Evolutionary conservation across 192 early-diverging fungal genomes (phyloP), one percentile per base, ranked within the genome.

Genomic region (Rhizophagus prolifer): DNA sequence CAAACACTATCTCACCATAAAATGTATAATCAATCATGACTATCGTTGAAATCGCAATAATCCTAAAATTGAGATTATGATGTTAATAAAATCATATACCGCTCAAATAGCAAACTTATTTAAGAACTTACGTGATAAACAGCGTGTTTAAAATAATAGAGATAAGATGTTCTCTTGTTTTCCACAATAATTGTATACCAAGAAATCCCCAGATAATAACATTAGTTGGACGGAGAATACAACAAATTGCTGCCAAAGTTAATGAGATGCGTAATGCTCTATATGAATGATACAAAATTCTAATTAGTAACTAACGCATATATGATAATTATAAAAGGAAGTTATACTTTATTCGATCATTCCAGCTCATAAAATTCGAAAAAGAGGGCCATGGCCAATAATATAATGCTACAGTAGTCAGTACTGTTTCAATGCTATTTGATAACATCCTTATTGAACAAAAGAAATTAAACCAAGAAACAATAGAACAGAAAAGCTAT

Each of bases 141-240:
- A 63, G 25, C n/a, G 81, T 78, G 38, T 81, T 80, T n/a, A 76
- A 23, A 0, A 83, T 21, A 4, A 84, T 85, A 10, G 76, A 72
- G 12, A 74, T 13, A 4, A 77, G 23, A 25, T 74, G 65, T 4
- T 58, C 25, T 26, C 46, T n/a, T 10, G 64, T 78, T 26, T 75
- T 75, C 44, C 80, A 36, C 1, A 96, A 41, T 16, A 96, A 83
- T 6, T 83, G 73, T 2, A 86, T 13, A 7, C 94, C 95, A 19
- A 95, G 81, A 74, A 88, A 92, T 2, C 94, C 65, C 97, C 97
- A 99, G 31, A 97, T 77, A 4, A 94, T 79, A 4, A 85, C 95
- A 72, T 92, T 95, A 10, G 97, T 99, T 5, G 96, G 96, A 34
- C 97, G 87, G 54, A 97, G 79, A 36, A 98, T 85, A 80, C 97